Conservation (phyloP, 257 asterid genomes). For the Solanum rostratum region DNA sequence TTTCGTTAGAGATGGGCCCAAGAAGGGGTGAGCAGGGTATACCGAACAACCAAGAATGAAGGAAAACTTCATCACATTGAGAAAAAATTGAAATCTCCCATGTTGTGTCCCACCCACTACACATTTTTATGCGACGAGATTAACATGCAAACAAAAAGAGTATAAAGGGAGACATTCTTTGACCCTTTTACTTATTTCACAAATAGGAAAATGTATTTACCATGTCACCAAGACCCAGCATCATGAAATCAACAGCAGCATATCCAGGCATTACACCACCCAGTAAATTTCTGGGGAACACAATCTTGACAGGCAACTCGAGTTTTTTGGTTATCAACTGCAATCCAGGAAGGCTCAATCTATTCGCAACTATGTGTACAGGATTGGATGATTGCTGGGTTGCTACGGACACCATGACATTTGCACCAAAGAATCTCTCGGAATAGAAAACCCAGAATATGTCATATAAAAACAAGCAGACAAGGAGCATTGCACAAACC, state of each 20-base stretch:
- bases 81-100: not conserved
- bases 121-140: not conserved
- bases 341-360: conserved; percentile 90
- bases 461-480: conserved; percentile 78
- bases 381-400: conserved; percentile 93
- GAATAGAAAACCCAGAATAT: conserved; percentile 95
- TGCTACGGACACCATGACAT: conserved; percentile 96
- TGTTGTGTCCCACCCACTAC: not conserved
- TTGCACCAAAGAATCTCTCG: conserved; percentile 88
- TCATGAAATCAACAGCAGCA: conserved; percentile 60
- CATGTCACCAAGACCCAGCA: conserved; percentile 98
- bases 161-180: not conserved
- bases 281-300: conserved; percentile 78
- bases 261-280: conserved; percentile 69
- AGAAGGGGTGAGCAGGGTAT: not conserved
- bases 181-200: not conserved
- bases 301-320: conserved; percentile 94
- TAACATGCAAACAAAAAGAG: not conserved
- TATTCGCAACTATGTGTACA: conserved; percentile 75
- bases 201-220: conserved; percentile 23
- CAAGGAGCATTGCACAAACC: conserved; percentile 82
- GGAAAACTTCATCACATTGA: not conserved
- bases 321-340: conserved; percentile 73
- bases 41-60: not conserved
- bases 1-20: not conserved